Percentiles rank a stretch among this genome's conserved stretches.
phyloP scores from a whole-genome alignment of 2,329 filamentous ascomycete species.

The Arachnopeziza araneosa region DNA sequence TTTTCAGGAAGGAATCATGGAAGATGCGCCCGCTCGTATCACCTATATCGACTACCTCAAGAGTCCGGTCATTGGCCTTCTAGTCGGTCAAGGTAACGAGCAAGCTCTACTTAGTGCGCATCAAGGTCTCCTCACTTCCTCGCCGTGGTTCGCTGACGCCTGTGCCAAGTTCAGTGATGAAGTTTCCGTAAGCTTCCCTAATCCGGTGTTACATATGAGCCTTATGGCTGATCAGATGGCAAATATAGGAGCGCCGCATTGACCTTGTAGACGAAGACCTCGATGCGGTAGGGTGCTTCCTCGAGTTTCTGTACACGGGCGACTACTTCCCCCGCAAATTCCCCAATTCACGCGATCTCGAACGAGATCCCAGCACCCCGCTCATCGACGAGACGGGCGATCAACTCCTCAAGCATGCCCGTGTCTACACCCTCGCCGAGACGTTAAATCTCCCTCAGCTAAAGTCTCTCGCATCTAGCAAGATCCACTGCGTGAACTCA shows the following conservation, averaged over 20 bases:
- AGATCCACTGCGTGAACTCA: constrained; percentile 87
- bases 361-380: constrained; percentile 61
- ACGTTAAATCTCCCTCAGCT: constrained; percentile 65
- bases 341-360: constrained; percentile 59
- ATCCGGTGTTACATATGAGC: not conserved
- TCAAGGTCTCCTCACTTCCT: constrained; percentile 67
- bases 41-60: constrained; percentile 55
- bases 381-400: constrained; percentile 70
- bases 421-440: constrained; percentile 82
- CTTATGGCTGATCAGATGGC: not conserved
- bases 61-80: constrained; percentile 63
- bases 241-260: constrained; percentile 55
- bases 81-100: constrained; percentile 55
- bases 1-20: constrained; percentile 20
- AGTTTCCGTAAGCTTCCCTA: constrained; percentile 46
- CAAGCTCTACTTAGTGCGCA: constrained; percentile 69
- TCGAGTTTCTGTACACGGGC: constrained; percentile 78
- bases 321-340: constrained; percentile 78
- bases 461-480: constrained; percentile 72
- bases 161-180: constrained; percentile 57
- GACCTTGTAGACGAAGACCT: constrained; percentile 62
- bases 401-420: constrained; percentile 82
- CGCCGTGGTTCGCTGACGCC: constrained; percentile 65
- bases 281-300: constrained; percentile 70
- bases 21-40: constrained; percentile 17